Evolutionary conservation across 1,284 basidiomycete species (phyloP), one percentile per base, ranked within the genome.

Genomic region (Fomitiporia mediterranea): DNA sequence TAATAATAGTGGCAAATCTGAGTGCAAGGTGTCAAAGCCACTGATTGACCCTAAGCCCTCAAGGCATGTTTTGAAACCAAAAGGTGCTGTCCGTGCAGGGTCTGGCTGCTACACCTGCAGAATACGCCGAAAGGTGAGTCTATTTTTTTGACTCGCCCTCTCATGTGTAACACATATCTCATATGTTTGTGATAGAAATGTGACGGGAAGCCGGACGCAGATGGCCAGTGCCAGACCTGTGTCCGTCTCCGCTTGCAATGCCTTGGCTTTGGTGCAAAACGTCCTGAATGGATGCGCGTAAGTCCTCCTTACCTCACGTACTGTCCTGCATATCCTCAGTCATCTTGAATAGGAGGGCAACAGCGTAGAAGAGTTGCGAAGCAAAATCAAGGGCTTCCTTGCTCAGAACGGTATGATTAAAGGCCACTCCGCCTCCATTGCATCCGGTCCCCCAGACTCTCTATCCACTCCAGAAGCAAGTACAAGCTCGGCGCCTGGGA

Each of bases 91-190:
- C 48, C 83, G 88, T 68, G 87, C 86, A 57, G 90, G 90, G 78
- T 85, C 84, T 60, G 88, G 88, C 64, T 91, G 88, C 69, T 90
- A 89, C 73, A 91, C 88, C 58, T 91, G 88, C 74, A 80, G 88
- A 65, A 89, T 91, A 51, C 80, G 88, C 64, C 76, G 88, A 66
- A 90, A 91, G 83, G 88, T 88, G 53, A 55, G 70, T 28, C 69
- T 46, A 13, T 58, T 34, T 37, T 58, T 61, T 51, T 61, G n/a
- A 49, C 57, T 56, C 56, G 52, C 53, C 57, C 55, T 56, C 56
- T 54, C 61, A 60, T 58, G 42, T 55, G 53, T 61, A 49, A 30
- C 47, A 43, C 56, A 50, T 56, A 39, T 53, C 50, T 55, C 50
- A 51, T 23, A 7, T 7, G 28, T 42, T 51, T 51, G 53, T 51